Conservation (phyloP, 2,329 filamentous ascomycete genomes). For the Chaetoscypha palmicola region DNA sequence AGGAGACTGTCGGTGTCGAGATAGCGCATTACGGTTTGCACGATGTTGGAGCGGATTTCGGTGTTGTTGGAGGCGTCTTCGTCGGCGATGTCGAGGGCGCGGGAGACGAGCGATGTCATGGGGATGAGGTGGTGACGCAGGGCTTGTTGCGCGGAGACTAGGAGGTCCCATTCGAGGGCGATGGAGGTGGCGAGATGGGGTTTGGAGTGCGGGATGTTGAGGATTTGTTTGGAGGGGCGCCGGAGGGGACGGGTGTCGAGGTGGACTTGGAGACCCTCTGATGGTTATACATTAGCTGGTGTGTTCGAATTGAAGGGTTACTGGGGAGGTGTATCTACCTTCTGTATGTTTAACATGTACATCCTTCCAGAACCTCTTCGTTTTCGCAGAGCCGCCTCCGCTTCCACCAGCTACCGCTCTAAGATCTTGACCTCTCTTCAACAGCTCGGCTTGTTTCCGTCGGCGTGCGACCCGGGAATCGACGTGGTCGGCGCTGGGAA, state of each 20-base stretch:
- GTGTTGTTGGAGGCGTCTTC: slow-evolving; percentile 49
- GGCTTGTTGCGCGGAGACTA: slow-evolving; percentile 76
- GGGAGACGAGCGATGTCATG: slow-evolving; percentile 75
- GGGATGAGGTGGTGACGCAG: slow-evolving; percentile 83
- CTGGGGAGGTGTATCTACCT: slow-evolving; percentile 38
- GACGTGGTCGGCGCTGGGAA: slow-evolving; percentile 35
- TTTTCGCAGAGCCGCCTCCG: slow-evolving; percentile 36
- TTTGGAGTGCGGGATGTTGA: slow-evolving; percentile 69
- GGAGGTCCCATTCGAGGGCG: slow-evolving; percentile 86
- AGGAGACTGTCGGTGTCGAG: slow-evolving; percentile 87
- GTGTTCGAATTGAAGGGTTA: background rate
- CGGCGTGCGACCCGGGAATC: slow-evolving; percentile 42
- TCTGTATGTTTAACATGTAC: slow-evolving; percentile 62
- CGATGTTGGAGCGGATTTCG: slow-evolving; percentile 55
- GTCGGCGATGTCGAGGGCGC: slow-evolving; percentile 71
- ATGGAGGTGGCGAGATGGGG: slow-evolving; percentile 76
- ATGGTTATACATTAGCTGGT: background rate
- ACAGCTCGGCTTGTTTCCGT: slow-evolving; percentile 47
- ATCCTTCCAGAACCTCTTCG: slow-evolving; percentile 84
- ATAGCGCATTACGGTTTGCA: slow-evolving; percentile 70
- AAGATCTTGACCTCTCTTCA: slow-evolving; percentile 45
- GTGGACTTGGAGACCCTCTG: slow-evolving; percentile 46
- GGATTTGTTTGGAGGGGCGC: slow-evolving; percentile 64
- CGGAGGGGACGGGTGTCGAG: slow-evolving; percentile 76
- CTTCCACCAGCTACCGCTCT: slow-evolving; percentile 34